phyloP scores from a whole-genome alignment of 495 filamentous ascomycete genomes.

The Tuber melanosporum region DNA sequence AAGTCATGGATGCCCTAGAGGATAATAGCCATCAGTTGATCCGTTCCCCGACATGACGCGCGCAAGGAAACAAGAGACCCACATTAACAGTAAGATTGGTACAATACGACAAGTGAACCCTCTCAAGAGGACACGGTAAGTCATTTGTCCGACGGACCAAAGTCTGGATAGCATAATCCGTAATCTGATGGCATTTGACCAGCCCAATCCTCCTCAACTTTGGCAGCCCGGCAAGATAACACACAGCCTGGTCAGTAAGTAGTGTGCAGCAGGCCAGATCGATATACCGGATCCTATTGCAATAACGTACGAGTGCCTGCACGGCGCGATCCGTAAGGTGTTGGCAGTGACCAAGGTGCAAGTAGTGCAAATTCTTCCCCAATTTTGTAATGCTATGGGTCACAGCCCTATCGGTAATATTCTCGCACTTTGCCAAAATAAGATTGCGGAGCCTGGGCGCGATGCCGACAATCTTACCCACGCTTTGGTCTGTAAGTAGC shows the following conservation, averaged over 20 bases:
- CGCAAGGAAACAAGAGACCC: constrained; percentile 43
- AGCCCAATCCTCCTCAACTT: constrained; percentile 91
- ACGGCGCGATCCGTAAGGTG: constrained; percentile 85
- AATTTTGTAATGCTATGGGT: constrained; percentile 70
- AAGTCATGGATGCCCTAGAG: constrained; percentile 81
- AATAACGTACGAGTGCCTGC: constrained; percentile 68
- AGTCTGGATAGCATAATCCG: constrained; percentile 68
- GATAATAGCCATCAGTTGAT: constrained; percentile 15
- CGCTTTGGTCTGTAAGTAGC: constrained; percentile 72
- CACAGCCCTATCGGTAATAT: constrained; percentile 87
- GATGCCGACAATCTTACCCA: constrained; percentile 75
- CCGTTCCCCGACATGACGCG: neutral
- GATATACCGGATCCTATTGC: constrained; percentile 94
- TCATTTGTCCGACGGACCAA: constrained; percentile 49
- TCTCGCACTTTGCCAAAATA: constrained; percentile 85
- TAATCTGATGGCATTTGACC: constrained; percentile 87
- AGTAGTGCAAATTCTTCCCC: constrained; percentile 92
- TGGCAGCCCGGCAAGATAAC: constrained; percentile 73
- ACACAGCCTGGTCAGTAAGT: constrained; percentile 82
- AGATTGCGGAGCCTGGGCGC: constrained; percentile 87
- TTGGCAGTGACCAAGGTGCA: constrained; percentile 89
- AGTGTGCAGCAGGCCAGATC: constrained; percentile 91
- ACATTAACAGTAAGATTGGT: constrained; percentile 70
- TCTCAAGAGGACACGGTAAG: constrained; percentile 57
- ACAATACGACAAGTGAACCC: constrained; percentile 97